Evolutionary conservation across 177 flowering plant genomes (phyloP).

Genomic region (Vitis hybrid): DNA sequence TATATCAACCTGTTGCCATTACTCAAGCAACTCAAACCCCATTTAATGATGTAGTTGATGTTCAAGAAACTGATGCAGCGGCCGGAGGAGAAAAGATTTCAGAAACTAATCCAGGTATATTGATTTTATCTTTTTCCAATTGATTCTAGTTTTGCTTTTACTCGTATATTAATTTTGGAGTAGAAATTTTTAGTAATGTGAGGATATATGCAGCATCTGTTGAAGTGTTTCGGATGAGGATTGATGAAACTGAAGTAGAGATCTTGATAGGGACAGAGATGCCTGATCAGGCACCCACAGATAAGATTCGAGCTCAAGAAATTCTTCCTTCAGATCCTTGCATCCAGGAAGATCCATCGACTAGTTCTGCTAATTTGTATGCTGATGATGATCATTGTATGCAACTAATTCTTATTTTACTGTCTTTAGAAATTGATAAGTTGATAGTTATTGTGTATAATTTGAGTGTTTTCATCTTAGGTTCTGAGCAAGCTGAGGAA

Average conservation of each 20-base stretch:
- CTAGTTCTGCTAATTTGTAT: conserved; percentile 10
- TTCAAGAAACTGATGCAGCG: conserved; percentile 16
- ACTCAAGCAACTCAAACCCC: conserved; percentile 26
- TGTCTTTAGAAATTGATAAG: background rate
- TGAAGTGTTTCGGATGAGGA: conserved; percentile 23
- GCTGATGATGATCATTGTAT: conserved; percentile 37
- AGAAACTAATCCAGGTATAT: conserved; percentile 38
- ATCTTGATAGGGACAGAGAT: conserved; percentile 48
- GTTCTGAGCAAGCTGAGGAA: conserved; percentile 11
- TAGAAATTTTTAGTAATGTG: background rate
- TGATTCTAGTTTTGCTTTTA: background rate
- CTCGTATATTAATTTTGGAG: background rate
- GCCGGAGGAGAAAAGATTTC: conserved; percentile 17
- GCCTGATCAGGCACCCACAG: conserved; percentile 41
- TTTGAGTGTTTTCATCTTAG: background rate
- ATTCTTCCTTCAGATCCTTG: conserved; percentile 8
- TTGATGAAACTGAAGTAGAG: conserved; percentile 39
- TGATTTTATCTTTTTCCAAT: conserved; percentile 1
- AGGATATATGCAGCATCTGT: conserved; percentile 29
- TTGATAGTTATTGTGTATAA: background rate
- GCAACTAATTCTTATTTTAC: background rate
- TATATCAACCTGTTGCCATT: conserved; percentile 23
- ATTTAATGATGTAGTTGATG: conserved; percentile 13
- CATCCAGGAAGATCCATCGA: conserved; percentile 26
- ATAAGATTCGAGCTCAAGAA: conserved; percentile 37